Evolutionary conservation across 139 green algal genomes (phyloP), one percentile per base, ranked within the genome.

Genomic region (Tetradesmus lagerheimii): DNA sequence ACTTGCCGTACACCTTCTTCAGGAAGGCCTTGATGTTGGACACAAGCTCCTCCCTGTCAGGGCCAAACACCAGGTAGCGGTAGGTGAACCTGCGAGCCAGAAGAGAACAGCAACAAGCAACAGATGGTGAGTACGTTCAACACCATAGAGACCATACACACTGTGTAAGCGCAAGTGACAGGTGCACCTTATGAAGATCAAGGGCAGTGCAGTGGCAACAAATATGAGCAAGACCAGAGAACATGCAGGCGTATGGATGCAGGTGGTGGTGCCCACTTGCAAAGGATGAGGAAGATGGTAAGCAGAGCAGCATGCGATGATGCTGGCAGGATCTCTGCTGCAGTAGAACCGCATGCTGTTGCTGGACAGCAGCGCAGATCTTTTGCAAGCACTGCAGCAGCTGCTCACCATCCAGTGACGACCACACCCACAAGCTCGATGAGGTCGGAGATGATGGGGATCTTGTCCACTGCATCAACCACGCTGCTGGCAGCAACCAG

Each of bases 351-450:
- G n/a, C n/a, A n/a, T n/a, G n/a, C n/a, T n/a, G n/a, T n/a, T n/a
- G 62, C 14, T 27, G 8, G 20, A 5, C 62, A 34, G 62, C 20
- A 74, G 5, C 25, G 16, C 62, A 34, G 14, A 29, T 74, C 62
- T n/a, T 16, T n/a, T n/a, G 25, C 25, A 29, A 74, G 23, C 75
- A 50, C n/a, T n/a, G 16, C 75, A 83, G 25, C 27, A 31, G 29
- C 39, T 16, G 64, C 84, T 82, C 84, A 96, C 34, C 93, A 92
- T n/a, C 37, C 83, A 4, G 87, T 92, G 45, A 94, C 93, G 25
- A 78, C 92, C 20, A 96, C 37, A 83, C 94, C 94, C 1, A 96
- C 86, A n/a, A 95, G 87, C 89, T 95, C 90, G 38, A 95, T 84
- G 45, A 91, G 57, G 77, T 91, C 89, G 34, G 76, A 75, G 53